Base-by-base conservation (phyloP, 75 land plant genomes). In the Ceratopteris richardii region DNA sequence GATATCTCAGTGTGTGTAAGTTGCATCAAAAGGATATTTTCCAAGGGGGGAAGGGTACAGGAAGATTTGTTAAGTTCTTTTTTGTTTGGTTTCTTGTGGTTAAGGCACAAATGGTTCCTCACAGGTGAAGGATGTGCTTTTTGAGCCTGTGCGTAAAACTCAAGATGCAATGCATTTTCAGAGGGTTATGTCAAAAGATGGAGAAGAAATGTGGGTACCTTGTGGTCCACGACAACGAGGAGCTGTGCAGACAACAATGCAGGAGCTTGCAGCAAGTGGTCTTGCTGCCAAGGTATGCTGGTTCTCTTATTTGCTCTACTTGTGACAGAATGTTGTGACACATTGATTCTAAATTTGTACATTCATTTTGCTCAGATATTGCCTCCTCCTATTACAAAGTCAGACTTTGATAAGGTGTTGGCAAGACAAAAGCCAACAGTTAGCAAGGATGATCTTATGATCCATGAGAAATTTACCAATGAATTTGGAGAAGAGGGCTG, bases 161-260 rank as follows among this genome's bases (percentile, higher is more conserved):
- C 98, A 93, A 77, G 98, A 94, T 71, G 98, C 98, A 18, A 94
- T 94, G 98, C 85, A 77, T 52, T 94, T 94, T 60, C 44, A 69
- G 42, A 64, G 76, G 31, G 64, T 77, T 12, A 62, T 33, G 19
- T 75, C 77, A 0, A 11, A 73, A 28, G 72, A 86, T 44, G 78
- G 77, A 22, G 70, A 62, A 12, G 87, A 62, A 58, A 85, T 81
- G 82, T 89, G 96, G 98, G 54, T 85, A 57, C 98, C 98, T 39
- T 93, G 98, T 70, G 98, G 95, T 40, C 96, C 98, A 44, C 79
- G 80, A 61, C 79, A 82, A 42, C 79, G 65, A 11, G 98, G 96
- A 40, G 87, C 96, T 58, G 68, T 82, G 19, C 90, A 89, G 71
- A 93, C 86, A 17, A 79, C 85, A 12, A 89, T 93, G 96, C 77